These are phyloP conservation scores for Podaxis sp. DNA, from an alignment of 768 basidiomycete species.

Conservation along the genomic window DNA sequence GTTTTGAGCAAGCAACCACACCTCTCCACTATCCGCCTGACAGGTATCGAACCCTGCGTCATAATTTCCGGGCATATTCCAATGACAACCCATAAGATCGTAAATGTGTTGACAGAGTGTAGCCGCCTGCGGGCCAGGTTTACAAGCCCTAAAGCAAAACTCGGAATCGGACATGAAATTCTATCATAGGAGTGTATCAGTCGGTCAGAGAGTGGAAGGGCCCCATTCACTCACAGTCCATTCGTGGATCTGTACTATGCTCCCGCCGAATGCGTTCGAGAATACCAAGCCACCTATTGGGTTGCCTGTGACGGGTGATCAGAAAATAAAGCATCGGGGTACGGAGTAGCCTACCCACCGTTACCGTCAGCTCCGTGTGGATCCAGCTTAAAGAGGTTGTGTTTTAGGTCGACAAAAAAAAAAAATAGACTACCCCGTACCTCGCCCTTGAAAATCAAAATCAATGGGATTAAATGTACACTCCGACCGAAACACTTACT, in stretches of 20 bases:
- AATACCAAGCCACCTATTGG: constrained; percentile 71
- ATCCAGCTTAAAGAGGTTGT: constrained; percentile 40
- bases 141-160: constrained; percentile 76
- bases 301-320: constrained; percentile 30
- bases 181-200: constrained; percentile 22
- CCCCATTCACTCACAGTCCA: constrained; percentile 55
- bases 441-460: constrained; percentile 18
- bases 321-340: not conserved
- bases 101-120: constrained; percentile 59
- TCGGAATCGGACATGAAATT: constrained; percentile 55
- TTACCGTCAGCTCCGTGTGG: constrained; percentile 63
- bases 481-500: constrained; percentile 26
- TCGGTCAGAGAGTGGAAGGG: not conserved
- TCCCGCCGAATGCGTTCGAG: constrained; percentile 56
- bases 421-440: constrained; percentile 11
- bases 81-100: constrained; percentile 49
- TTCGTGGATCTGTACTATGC: constrained; percentile 54
- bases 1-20: constrained; percentile 16
- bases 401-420: not conserved
- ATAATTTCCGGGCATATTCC: constrained; percentile 59
- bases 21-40: constrained; percentile 46
- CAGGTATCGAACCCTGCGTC: constrained; percentile 48
- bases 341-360: constrained; percentile 24
- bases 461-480: not conserved
- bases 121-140: constrained; percentile 44